A percentile compares a stretch with the other conserved stretches of the same genome.
Evolutionary conservation across 768 basidiomycete genomes (phyloP).

Genomic region (Termitomyces sp.): DNA sequence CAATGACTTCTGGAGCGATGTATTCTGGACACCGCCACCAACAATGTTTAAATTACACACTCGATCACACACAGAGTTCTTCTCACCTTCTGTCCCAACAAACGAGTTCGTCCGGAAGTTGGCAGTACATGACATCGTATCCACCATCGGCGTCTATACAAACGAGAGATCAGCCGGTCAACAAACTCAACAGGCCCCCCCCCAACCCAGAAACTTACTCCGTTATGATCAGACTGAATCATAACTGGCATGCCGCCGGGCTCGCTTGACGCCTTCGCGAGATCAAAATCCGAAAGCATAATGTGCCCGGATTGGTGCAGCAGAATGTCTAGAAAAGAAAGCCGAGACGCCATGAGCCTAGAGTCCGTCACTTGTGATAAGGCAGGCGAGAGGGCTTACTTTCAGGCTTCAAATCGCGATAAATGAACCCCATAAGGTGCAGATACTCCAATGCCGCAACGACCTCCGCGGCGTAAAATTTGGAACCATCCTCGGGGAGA

Average conservation of each 20-base stretch:
- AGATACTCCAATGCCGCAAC: constrained; percentile 97
- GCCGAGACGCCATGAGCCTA: constrained; percentile 2
- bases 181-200: constrained; percentile 5
- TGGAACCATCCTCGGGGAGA: constrained; percentile 89
- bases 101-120: constrained; percentile 99
- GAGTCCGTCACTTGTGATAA: constrained; percentile 2
- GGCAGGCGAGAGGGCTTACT: constrained; percentile 56
- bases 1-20: constrained; percentile 98
- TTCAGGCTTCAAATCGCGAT: constrained; percentile 98
- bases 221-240: constrained; percentile 85
- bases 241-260: constrained; percentile 82
- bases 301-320: constrained; percentile 98
- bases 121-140: constrained; percentile 95
- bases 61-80: constrained; percentile 18
- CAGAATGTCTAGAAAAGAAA: constrained; percentile 71
- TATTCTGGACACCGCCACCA: constrained; percentile 64
- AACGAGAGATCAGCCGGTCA: constrained; percentile 8
- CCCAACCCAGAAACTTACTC: constrained; percentile 53
- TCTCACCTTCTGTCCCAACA: constrained; percentile 93
- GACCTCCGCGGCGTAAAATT: constrained; percentile 99
- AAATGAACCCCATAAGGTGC: constrained; percentile 99
- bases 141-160: constrained; percentile 81
- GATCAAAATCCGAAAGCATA: constrained; percentile 99
- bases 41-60: constrained; percentile 20
- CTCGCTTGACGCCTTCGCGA: constrained; percentile 92